Conservation (phyloP, 495 filamentous ascomycete species). For the Parmelia sp. region DNA sequence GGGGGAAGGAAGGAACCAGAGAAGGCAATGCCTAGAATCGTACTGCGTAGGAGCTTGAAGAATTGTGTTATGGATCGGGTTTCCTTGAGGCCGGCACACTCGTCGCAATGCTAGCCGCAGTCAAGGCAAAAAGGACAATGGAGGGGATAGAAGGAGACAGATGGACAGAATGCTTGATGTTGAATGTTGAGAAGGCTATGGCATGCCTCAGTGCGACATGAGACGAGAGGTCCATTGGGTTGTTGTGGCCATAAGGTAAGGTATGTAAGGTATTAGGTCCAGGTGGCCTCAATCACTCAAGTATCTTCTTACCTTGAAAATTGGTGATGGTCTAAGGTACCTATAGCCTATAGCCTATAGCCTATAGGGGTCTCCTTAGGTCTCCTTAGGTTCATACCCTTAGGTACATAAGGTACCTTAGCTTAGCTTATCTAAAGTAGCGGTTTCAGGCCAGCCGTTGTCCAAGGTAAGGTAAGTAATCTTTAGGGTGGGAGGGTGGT, state of each 20-base stretch:
- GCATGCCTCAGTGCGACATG: slow-evolving; percentile 48
- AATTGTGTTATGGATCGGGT: slow-evolving; percentile 3
- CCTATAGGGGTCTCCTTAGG: too few relatives aligned
- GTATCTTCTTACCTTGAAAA: too few relatives aligned
- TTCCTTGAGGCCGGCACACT: slow-evolving; percentile 23
- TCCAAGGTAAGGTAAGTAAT: too few relatives aligned
- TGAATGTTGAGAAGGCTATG: slow-evolving; percentile 40
- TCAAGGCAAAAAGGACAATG: slow-evolving; percentile 45
- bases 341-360: too few relatives aligned
- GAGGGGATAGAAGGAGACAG: slow-evolving; percentile 41
- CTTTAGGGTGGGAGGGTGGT: too few relatives aligned
- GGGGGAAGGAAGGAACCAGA: too few relatives aligned
- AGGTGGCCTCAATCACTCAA: too few relatives aligned
- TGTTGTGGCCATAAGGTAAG: too few relatives aligned
- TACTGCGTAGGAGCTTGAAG: not conserved
- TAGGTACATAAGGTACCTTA: too few relatives aligned
- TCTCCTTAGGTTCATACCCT: too few relatives aligned
- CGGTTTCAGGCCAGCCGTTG: not conserved
- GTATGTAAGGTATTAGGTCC: slow-evolving; percentile 1
- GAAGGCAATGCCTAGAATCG: not conserved
- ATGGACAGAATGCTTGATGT: slow-evolving; percentile 43
- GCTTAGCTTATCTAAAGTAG: not conserved
- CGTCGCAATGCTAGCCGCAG: slow-evolving; percentile 40
- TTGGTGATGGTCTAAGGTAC: slow-evolving; percentile 7
- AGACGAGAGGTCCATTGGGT: slow-evolving; percentile 42